Evolutionary conservation across 768 basidiomycete species (phyloP), one percentile per base, ranked within the genome.

Genomic region (Termitomyces sp.): DNA sequence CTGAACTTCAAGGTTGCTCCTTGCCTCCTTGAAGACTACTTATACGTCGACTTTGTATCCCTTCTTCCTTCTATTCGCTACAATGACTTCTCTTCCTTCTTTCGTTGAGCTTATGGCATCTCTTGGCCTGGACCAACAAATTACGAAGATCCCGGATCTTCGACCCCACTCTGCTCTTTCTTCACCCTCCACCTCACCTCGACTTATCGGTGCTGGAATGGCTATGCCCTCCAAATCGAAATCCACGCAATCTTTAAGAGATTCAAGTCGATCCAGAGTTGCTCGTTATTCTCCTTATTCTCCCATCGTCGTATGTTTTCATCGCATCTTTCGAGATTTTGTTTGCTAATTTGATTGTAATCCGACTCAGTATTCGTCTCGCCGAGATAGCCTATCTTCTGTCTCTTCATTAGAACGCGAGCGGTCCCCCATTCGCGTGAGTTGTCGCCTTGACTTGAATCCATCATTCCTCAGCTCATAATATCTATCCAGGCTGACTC

Each of bases 61-160:
- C 65, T 65, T 62, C 63, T 67, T 66, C 55, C 24, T 42, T 18
- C 32, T 67, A 65, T 59, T 67, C 63, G 61, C 59, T 53, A 65
- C 68, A 65, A 90, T 87, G 86, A 76, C 86, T 68, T 72, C 88
- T 66, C 85, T 92, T 65, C 91, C 91, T 67, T 92, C 91, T 56
- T 93, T 93, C 70, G 85, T 90, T 58, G 86, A 92, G 74, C 87
- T 93, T 69, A 90, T 93, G 89, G 83, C 83, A 61, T 83, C 91
- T 59, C 77, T 93, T 63, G 91, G 88, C 61, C 78, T 92, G 70
- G 83, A 88, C 53, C 70, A 73, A 47, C 70, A 73, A 47, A 61
- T 68, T 51, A 61, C 65, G 59, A 62, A 58, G 50, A 62, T 68
- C 26, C 64, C 73, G 47, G 72, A 63, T 64, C 62, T 59, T 61